Evolutionary conservation across 768 basidiomycete genomes (phyloP).

Genomic region (Sarcodon aspratus): DNA sequence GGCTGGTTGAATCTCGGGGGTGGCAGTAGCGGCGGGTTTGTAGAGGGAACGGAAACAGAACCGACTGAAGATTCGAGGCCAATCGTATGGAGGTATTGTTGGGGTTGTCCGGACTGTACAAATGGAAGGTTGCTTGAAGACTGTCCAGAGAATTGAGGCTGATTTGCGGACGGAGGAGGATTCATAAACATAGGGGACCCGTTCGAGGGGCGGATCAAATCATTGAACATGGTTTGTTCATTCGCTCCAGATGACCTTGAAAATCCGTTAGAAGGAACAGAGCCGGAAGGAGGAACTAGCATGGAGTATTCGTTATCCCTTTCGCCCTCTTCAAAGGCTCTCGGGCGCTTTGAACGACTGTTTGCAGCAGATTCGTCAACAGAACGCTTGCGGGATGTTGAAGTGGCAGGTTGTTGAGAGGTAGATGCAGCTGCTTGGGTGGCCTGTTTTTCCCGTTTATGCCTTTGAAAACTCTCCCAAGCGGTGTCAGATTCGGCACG

Average conservation of each 20-base stretch:
- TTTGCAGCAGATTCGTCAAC: slow-evolving; percentile 30
- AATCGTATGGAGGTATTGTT: slow-evolving; percentile 20
- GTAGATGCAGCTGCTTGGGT: slow-evolving; percentile 15
- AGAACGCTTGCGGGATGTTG: slow-evolving; percentile 36
- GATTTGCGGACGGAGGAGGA: slow-evolving; percentile 25
- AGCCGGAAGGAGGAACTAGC: slow-evolving; percentile 33
- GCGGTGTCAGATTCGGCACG: slow-evolving; percentile 89
- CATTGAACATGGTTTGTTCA: slow-evolving; percentile 45
- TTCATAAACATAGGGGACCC: slow-evolving; percentile 56
- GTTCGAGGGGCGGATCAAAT: slow-evolving; percentile 40
- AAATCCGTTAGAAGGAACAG: slow-evolving; percentile 22
- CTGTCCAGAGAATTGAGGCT: slow-evolving; percentile 21
- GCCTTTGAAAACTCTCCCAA: slow-evolving; percentile 75
- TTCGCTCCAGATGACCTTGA: slow-evolving; percentile 28
- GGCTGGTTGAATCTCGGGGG: slow-evolving; percentile 9
- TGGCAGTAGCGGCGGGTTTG: slow-evolving; percentile 23
- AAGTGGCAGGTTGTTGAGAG: slow-evolving; percentile 9
- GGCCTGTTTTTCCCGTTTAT: slow-evolving; percentile 36
- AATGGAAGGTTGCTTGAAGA: slow-evolving; percentile 17
- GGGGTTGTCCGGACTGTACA: slow-evolving; percentile 5
- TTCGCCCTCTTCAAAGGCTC: slow-evolving; percentile 27
- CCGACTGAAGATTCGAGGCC: slow-evolving; percentile 42
- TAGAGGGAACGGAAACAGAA: slow-evolving; percentile 42
- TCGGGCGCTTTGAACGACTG: slow-evolving; percentile 39
- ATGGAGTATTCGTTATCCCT: slow-evolving; percentile 40